Percentiles rank a stretch among this genome's conserved stretches.
Conservation (phyloP, 2,329 filamentous ascomycete species). For the Aspergillus flavus region DNA sequence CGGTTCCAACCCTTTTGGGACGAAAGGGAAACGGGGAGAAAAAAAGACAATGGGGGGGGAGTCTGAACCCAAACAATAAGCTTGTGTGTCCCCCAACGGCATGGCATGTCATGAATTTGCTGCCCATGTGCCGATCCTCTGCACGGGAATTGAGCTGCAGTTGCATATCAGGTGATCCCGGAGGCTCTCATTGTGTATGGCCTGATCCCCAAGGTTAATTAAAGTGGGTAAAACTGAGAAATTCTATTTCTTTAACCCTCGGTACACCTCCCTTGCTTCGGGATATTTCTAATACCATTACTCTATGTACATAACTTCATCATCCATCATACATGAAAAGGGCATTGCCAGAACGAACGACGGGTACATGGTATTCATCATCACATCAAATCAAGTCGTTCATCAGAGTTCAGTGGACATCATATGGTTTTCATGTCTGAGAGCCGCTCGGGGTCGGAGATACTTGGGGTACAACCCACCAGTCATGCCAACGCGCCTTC, state of each 20-base stretch:
- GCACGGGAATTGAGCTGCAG: conserved; percentile 5
- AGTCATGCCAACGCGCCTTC: conserved; percentile 48
- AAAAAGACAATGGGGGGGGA: neutral
- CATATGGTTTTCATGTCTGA: conserved; percentile 17
- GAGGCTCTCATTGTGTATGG: neutral
- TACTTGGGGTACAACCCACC: conserved; percentile 50
- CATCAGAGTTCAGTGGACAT: neutral
- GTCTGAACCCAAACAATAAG: neutral
- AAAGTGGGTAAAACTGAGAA: conserved; percentile 1
- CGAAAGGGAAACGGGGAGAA: neutral
- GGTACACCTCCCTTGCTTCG: neutral
- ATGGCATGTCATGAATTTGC: neutral
- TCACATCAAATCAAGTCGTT: neutral
- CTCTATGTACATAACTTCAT: conserved; percentile 15
- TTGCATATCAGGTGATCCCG: conserved; percentile 4
- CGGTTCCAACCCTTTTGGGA: neutral
- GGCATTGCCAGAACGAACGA: neutral
- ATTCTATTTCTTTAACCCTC: neutral
- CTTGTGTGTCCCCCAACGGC: neutral
- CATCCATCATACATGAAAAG: conserved; percentile 1
- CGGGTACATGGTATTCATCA: neutral
- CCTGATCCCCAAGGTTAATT: conserved; percentile 3
- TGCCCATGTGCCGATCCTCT: conserved; percentile 6
- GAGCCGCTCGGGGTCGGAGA: conserved; percentile 11
- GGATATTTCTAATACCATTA: neutral